A percentile compares a stretch with the other conserved stretches of the same genome.
Conservation (phyloP, 1,139 yeast genomes). For the Ashbya aceris region DNA sequence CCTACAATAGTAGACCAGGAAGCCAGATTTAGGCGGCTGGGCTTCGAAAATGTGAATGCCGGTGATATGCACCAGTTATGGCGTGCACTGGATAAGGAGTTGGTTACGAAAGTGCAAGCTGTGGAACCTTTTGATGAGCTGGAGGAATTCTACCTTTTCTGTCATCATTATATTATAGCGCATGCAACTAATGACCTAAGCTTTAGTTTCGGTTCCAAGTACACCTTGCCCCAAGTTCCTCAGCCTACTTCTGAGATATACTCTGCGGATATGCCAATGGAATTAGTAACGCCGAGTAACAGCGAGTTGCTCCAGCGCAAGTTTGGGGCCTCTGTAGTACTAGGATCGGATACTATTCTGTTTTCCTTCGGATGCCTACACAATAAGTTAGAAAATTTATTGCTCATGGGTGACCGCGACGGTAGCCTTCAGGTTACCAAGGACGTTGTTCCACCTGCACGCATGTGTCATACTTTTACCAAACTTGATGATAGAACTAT, state of each 20-base stretch:
- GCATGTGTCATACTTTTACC: neutral
- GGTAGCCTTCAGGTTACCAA: neutral
- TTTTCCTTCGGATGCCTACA: neutral
- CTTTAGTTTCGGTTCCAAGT: constrained; percentile 9
- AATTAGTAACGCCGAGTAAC: neutral
- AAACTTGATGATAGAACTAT: neutral
- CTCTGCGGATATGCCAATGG: neutral
- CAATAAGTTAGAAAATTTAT: neutral
- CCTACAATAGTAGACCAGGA: constrained; percentile 44
- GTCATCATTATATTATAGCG: constrained; percentile 65
- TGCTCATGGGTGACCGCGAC: neutral
- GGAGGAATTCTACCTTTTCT: constrained; percentile 71
- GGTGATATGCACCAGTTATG: constrained; percentile 48
- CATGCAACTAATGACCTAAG: constrained; percentile 45
- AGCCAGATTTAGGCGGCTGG: constrained; percentile 40
- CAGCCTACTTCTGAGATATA: neutral
- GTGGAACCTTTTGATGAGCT: constrained; percentile 74
- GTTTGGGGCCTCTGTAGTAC: neutral
- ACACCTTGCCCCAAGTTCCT: neutral
- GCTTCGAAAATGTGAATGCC: constrained; percentile 43
- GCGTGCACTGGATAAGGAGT: constrained; percentile 31
- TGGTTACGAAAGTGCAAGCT: constrained; percentile 34
- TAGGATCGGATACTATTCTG: neutral
- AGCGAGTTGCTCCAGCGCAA: neutral
- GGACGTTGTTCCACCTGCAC: neutral